phyloP scores from a whole-genome alignment of 2,329 filamentous ascomycete genomes.

The Graphiopsis chlorocephala region DNA sequence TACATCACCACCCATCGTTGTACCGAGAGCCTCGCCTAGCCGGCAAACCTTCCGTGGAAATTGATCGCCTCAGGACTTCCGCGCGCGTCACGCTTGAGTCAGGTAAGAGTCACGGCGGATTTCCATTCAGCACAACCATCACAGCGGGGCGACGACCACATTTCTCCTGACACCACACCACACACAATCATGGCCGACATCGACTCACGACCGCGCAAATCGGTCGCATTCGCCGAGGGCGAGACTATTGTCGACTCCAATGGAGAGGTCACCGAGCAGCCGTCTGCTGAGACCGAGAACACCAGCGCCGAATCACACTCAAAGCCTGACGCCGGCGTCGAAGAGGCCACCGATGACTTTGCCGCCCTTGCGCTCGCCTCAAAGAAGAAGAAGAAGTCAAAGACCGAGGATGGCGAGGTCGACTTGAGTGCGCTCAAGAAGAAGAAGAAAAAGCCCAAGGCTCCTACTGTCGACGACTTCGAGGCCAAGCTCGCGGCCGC shows the following conservation, averaged over 20 bases:
- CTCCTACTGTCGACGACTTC: constrained; percentile 60
- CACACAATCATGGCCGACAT: constrained; percentile 53
- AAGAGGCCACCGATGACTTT: constrained; percentile 38
- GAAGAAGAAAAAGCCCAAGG: constrained; percentile 72
- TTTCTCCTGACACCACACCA: constrained; percentile 15
- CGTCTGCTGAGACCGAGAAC: constrained; percentile 69
- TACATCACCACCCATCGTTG: background rate
- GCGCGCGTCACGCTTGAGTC: constrained; percentile 12
- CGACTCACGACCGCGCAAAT: constrained; percentile 72
- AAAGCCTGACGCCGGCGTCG: constrained; percentile 25
- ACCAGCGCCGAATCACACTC: constrained; percentile 78
- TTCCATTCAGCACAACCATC: constrained; percentile 10
- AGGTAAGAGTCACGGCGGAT: constrained; percentile 13
- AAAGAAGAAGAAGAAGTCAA: constrained; percentile 72
- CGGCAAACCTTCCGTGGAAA: background rate
- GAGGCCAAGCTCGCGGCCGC: constrained; percentile 65
- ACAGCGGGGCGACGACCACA: constrained; percentile 11
- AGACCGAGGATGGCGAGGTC: constrained; percentile 59
- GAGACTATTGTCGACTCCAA: constrained; percentile 84
- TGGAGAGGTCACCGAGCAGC: constrained; percentile 72
- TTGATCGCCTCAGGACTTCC: background rate
- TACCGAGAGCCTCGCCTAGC: background rate
- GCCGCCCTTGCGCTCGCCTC: constrained; percentile 40
- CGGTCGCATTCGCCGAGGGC: constrained; percentile 88
- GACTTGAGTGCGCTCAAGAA: constrained; percentile 74